These are phyloP conservation scores for Candida germanica DNA, from an alignment of 805 yeast species.

Conservation along the genomic window DNA sequence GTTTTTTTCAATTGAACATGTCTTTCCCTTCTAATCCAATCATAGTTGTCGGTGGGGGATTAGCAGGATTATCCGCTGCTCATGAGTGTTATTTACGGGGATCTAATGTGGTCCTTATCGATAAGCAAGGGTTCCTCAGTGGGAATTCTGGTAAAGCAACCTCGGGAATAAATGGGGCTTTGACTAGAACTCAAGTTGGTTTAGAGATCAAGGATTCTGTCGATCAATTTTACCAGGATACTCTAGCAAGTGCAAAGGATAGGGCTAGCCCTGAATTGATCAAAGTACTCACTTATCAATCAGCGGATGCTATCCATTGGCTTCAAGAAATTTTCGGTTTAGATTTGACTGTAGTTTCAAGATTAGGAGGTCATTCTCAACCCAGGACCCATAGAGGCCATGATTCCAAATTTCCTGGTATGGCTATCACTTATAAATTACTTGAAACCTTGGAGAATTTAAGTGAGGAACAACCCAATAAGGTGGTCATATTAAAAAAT, in stretches of 20 bases:
- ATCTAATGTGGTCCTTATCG: conserved; percentile 50
- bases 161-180: conserved; percentile 71
- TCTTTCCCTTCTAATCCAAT: conserved; percentile 34
- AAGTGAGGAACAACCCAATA: conserved; percentile 42
- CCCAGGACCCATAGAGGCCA: conserved; percentile 81
- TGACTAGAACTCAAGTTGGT: conserved; percentile 56
- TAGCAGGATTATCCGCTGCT: conserved; percentile 63
- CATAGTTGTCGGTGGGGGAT: conserved; percentile 62
- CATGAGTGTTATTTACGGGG: conserved; percentile 55
- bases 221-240: conserved; percentile 60
- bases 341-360: conserved; percentile 65
- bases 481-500: conserved; percentile 40
- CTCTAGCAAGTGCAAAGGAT: conserved; percentile 61
- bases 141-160: conserved; percentile 69
- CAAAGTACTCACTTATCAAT: conserved; percentile 55
- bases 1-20: conserved; percentile 1
- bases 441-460: conserved; percentile 47
- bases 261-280: conserved; percentile 59
- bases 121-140: conserved; percentile 58
- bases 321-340: conserved; percentile 59
- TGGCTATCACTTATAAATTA: conserved; percentile 58
- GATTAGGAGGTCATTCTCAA: conserved; percentile 78
- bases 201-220: conserved; percentile 53
- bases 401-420: conserved; percentile 62
- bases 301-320: conserved; percentile 72